Base-by-base conservation (phyloP, 331 rosid genomes). In the Quercus phellos region DNA sequence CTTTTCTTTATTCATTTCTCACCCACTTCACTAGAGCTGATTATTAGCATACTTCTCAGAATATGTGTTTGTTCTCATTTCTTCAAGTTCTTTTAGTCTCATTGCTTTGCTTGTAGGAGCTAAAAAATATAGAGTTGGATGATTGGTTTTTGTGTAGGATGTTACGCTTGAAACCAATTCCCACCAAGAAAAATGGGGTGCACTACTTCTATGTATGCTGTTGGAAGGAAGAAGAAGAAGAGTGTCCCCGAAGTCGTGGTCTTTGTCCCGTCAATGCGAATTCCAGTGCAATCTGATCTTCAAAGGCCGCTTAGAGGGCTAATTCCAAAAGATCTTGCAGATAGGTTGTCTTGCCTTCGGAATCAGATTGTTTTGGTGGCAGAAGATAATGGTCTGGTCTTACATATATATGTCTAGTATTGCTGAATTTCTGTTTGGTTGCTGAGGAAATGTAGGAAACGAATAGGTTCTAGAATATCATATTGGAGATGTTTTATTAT, bases 321-420 rank as follows among this genome's bases (percentile, higher is more conserved):
- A 50, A 10, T 92, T 80, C 90, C 97, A 0, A 58, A 73, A 59
- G 91, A 94, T 69, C 87, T 94, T 70, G 90, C 70, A 19, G 82
- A 89, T 69, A 86, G 85, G 71, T 67, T 90, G 30, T 85, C 91
- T 42, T 85, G 94, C 1, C 87, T 94, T 43, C 85, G 99, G 58
- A 92, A 86, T 78, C 99, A 90, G 88, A 92, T 94, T 60, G 90
- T 77, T 59, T 81, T 94, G 66, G 84, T 94, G 58, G 95, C 98
- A 13, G 89, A 89, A 32, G 96, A 92, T 83, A 92, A 98, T 1
- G 98, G 93, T 91, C 1, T 17, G 79, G n/a, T 21, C 42, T 38
- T 26, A 10, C 4, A 19, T n/a, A 2, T 46, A 17, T n/a, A 32
- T 60, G 14, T 66, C 24, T 64, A 32, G 27, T 60, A 63, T 12